Conservation (phyloP, 106 monocot genomes). For the Allium sativum region DNA sequence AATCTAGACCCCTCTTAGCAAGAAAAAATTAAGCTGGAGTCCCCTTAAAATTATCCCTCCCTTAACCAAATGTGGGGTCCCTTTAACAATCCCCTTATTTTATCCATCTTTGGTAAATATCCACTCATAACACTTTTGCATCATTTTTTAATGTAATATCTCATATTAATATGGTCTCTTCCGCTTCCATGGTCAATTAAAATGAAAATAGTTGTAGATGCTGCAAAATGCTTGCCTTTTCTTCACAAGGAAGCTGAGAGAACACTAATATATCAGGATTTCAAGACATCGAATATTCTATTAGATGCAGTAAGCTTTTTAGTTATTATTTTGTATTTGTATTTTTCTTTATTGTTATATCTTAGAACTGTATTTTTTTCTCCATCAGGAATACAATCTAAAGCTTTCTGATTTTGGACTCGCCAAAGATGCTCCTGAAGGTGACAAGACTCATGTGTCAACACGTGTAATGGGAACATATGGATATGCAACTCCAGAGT, state of each 20-base stretch:
- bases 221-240: slow-evolving; percentile 42
- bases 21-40: too few species aligned
- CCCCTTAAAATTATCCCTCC: too few species aligned
- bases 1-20: too few species aligned
- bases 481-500: slow-evolving; percentile 78
- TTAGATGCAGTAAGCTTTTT: slow-evolving; percentile 24
- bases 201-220: slow-evolving; percentile 51
- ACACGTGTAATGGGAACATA: slow-evolving; percentile 81
- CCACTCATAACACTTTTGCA: too few species aligned
- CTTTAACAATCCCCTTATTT: too few species aligned
- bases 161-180: slow-evolving; percentile 22
- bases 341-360: background rate
- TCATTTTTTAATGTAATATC: too few species aligned
- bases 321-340: background rate
- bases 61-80: too few species aligned
- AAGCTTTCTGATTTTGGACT: slow-evolving; percentile 83
- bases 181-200: slow-evolving; percentile 40
- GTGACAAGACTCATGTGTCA: slow-evolving; percentile 66
- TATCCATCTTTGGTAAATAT: too few species aligned
- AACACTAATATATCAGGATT: slow-evolving; percentile 47
- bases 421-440: slow-evolving; percentile 71
- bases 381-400: slow-evolving; percentile 55
- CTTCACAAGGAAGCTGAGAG: slow-evolving; percentile 58
- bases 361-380: background rate
- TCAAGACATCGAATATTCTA: slow-evolving; percentile 51